Percentiles rank a stretch among this genome's conserved stretches.
Evolutionary conservation across 2,329 filamentous ascomycete species (phyloP).

Genomic region (Coniochaeta sp.): DNA sequence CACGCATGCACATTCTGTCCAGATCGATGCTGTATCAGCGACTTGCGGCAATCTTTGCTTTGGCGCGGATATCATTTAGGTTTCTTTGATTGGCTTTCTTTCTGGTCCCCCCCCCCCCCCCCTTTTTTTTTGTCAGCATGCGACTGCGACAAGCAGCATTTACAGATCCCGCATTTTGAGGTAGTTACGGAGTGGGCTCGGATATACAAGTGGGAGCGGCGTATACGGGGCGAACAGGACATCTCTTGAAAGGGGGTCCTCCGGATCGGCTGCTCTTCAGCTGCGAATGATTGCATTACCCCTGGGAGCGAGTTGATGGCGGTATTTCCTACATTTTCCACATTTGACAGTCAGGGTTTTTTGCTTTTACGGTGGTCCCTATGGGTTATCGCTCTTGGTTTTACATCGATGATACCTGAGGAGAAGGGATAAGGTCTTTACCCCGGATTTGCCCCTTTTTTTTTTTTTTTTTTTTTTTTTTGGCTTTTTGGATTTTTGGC

Average conservation of each 20-base stretch:
- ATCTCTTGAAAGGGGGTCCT: background rate
- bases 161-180: background rate
- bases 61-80: background rate
- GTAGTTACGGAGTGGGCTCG: background rate
- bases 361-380: background rate
- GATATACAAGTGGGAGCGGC: background rate
- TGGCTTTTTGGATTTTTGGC: slow-evolving; percentile 12
- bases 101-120: too few species aligned
- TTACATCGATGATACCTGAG: slow-evolving; percentile 5
- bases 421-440: background rate
- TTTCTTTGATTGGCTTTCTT: background rate
- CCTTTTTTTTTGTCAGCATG: background rate
- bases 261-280: background rate
- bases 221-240: background rate
- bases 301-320: background rate
- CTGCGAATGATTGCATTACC: background rate
- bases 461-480: too few species aligned
- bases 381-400: background rate
- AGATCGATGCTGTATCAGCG: background rate
- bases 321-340: too few species aligned
- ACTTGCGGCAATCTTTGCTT: background rate
- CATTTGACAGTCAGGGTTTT: background rate
- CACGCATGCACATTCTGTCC: background rate
- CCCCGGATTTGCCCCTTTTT: slow-evolving; percentile 14
- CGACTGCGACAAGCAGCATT: slow-evolving; percentile 1